These are phyloP conservation scores for Anthracocystis walkeri DNA, from an alignment of 1,284 basidiomycete species.

Conservation along the genomic window DNA sequence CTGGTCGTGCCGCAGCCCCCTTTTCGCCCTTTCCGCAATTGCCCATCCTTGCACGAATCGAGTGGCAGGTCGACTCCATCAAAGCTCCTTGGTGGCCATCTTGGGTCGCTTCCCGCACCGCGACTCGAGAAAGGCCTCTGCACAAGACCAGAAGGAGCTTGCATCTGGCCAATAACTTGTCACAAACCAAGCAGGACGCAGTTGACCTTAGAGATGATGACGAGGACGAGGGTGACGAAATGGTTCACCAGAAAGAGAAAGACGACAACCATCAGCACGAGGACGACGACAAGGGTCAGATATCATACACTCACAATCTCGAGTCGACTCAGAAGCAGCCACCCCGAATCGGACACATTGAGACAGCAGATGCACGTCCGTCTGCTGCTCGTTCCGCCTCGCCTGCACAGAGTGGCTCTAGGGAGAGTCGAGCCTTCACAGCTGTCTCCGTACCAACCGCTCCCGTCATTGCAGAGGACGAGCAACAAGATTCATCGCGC, in stretches of 20 bases:
- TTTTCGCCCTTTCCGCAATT: slow-evolving; percentile 30
- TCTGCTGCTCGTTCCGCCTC: slow-evolving; percentile 6
- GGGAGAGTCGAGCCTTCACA: not conserved
- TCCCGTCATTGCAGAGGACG: not conserved
- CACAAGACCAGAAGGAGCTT: slow-evolving; percentile 23
- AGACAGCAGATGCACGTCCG: not conserved
- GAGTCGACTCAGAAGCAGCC: not conserved
- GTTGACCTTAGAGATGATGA: not conserved
- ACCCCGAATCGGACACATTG: not conserved
- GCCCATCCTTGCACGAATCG: slow-evolving; percentile 64
- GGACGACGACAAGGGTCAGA: slow-evolving; percentile 6
- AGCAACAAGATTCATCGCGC: not conserved
- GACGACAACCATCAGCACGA: not conserved
- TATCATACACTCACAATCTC: not conserved
- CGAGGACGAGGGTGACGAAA: not conserved
- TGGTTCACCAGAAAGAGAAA: not conserved
- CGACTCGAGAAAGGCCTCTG: not conserved
- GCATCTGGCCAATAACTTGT: slow-evolving; percentile 17
- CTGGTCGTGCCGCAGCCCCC: slow-evolving; percentile 1
- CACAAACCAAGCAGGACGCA: slow-evolving; percentile 8
- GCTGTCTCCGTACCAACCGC: not conserved
- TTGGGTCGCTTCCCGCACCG: slow-evolving; percentile 30
- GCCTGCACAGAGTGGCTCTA: not conserved
- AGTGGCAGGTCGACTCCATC: slow-evolving; percentile 63
- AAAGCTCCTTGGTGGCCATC: slow-evolving; percentile 63